Evolutionary conservation across 1,139 yeast species (phyloP).

Genomic region (Lodderomyces elongisporus): DNA sequence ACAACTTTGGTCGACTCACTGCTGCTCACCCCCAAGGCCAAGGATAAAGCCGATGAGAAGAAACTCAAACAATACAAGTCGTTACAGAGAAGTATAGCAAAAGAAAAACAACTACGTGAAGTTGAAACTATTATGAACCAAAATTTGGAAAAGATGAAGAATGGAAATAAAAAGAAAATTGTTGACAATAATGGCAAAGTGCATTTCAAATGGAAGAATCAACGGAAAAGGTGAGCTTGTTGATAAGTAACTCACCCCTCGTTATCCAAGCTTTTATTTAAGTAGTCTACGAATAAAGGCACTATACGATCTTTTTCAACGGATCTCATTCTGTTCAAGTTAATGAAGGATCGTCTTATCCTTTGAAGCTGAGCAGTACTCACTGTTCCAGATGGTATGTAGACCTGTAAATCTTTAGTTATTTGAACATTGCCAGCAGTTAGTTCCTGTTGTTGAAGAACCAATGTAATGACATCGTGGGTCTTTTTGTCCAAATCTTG

Average conservation of each 20-base stretch:
- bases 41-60: constrained; percentile 46
- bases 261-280: constrained; percentile 48
- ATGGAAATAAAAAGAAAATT: constrained; percentile 78
- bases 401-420: constrained; percentile 37
- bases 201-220: constrained; percentile 81
- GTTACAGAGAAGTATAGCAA: constrained; percentile 55
- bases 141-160: constrained; percentile 85
- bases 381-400: constrained; percentile 59
- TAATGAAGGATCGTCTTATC: constrained; percentile 73
- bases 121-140: constrained; percentile 70
- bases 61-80: constrained; percentile 54
- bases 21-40: constrained; percentile 24
- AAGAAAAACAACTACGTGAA: constrained; percentile 60
- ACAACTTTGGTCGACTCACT: constrained; percentile 24
- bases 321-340: constrained; percentile 73
- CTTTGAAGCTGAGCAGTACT: constrained; percentile 80
- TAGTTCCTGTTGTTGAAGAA: constrained; percentile 58
- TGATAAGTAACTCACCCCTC: constrained; percentile 12
- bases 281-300: constrained; percentile 68
- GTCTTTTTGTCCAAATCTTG: constrained; percentile 78
- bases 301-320: constrained; percentile 63
- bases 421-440: constrained; percentile 46
- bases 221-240: constrained; percentile 58
- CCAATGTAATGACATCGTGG: constrained; percentile 52
- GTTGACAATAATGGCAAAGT: constrained; percentile 59